A percentile compares a stretch with the other conserved stretches of the same genome.
Conservation (phyloP, 148 eudicot species). For the Pouteria glomerata region DNA sequence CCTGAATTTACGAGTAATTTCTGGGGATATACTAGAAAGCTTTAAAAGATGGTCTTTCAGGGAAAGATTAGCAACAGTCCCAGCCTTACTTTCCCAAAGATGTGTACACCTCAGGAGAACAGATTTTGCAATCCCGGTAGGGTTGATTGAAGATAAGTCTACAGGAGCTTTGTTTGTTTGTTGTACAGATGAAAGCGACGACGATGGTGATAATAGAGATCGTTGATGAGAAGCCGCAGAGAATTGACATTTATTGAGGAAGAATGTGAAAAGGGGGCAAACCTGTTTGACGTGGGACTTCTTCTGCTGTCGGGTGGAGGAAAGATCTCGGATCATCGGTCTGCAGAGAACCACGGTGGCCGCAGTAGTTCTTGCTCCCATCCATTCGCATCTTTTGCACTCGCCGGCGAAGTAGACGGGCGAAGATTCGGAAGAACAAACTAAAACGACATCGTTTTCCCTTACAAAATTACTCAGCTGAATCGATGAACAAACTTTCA, state of each 20-base stretch:
- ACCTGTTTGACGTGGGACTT: slow-evolving; percentile 20
- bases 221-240: slow-evolving; percentile 2
- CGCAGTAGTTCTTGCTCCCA: slow-evolving; percentile 3
- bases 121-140: slow-evolving; percentile 23
- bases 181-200: not conserved
- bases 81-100: slow-evolving; percentile 21
- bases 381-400: slow-evolving; percentile 3
- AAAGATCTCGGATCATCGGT: slow-evolving; percentile 21
- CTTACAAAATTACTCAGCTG: no score
- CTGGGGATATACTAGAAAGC: slow-evolving; percentile 47
- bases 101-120: slow-evolving; percentile 18
- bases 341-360: not conserved
- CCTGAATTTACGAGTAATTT: slow-evolving; percentile 44
- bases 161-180: slow-evolving; percentile 21
- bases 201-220: slow-evolving; percentile 8
- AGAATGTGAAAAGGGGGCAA: slow-evolving; percentile 14
- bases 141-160: slow-evolving; percentile 16
- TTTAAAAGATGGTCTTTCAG: slow-evolving; percentile 41
- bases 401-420: not conserved
- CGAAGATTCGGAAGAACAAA: no score
- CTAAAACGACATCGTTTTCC: no score
- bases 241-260: slow-evolving; percentile 10
- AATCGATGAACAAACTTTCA: no score
- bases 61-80: slow-evolving; percentile 12
- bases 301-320: not conserved